These are phyloP conservation scores for Vaccinium macrocarpon DNA, from an alignment of 148 eudicot genomes.

Conservation along the genomic window DNA sequence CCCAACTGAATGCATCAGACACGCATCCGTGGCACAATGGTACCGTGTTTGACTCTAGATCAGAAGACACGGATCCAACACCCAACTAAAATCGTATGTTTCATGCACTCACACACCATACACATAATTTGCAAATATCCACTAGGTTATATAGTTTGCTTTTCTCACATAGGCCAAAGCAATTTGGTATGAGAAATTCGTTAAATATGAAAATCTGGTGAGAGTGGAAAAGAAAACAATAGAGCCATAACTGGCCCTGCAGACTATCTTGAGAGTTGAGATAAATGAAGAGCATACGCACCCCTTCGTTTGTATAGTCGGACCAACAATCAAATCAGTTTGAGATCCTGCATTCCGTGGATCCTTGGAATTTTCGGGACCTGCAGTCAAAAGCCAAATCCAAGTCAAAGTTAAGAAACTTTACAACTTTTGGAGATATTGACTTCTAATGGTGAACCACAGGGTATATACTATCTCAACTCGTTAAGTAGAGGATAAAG, in stretches of 20 bases:
- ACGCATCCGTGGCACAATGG: neutral
- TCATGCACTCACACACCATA: neutral
- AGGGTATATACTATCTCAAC: neutral
- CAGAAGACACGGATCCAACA: no score
- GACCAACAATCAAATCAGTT: constrained; percentile 57
- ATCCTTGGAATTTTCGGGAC: constrained; percentile 50
- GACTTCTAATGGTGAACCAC: neutral
- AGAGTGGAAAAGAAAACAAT: neutral
- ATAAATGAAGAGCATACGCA: constrained; percentile 28
- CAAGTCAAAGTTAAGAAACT: neutral
- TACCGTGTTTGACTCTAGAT: no score
- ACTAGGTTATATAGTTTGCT: neutral
- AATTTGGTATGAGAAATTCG: neutral
- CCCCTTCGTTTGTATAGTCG: constrained; percentile 57
- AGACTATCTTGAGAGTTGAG: neutral
- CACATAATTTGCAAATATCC: neutral
- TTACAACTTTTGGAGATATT: neutral
- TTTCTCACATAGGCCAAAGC: neutral
- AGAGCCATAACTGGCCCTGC: constrained; percentile 4
- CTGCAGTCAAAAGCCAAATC: constrained; percentile 33
- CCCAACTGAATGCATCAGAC: neutral
- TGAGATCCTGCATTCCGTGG: constrained; percentile 51
- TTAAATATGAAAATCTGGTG: neutral
- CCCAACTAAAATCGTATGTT: neutral
- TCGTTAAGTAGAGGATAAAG: neutral